Evolutionary conservation across 1,284 basidiomycete species (phyloP).

Genomic region (Cutaneotrichosporon curvatum): DNA sequence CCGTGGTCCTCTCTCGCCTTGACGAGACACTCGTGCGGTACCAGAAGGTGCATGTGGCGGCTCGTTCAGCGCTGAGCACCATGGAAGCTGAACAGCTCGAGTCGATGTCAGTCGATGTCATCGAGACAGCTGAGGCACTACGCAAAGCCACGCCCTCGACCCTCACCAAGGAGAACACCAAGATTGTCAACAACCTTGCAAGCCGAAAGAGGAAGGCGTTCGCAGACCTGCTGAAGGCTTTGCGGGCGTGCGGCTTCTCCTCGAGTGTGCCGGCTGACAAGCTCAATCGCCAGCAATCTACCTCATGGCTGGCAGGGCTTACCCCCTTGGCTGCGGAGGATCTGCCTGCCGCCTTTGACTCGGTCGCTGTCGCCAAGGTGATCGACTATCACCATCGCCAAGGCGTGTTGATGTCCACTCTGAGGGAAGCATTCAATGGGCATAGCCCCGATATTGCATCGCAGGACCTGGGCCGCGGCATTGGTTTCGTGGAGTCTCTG

Average conservation of each 20-base stretch:
- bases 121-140: conserved; percentile 60
- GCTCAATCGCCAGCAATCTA: conserved; percentile 57
- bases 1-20: conserved; percentile 24
- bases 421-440: conserved; percentile 59
- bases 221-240: conserved; percentile 82
- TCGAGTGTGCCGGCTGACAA: conserved; percentile 65
- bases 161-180: conserved; percentile 59
- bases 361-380: conserved; percentile 25
- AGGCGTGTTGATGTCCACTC: conserved; percentile 59
- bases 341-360: conserved; percentile 18
- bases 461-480: conserved; percentile 72
- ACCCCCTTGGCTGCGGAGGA: conserved; percentile 13
- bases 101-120: conserved; percentile 66
- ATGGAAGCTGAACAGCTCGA: conserved; percentile 48
- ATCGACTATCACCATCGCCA: conserved; percentile 70
- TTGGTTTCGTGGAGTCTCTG: conserved; percentile 72
- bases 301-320: conserved; percentile 58
- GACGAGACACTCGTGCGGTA: conserved; percentile 38
- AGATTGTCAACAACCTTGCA: conserved; percentile 68
- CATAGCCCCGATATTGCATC: conserved; percentile 79
- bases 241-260: conserved; percentile 73
- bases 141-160: conserved; percentile 54
- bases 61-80: conserved; percentile 18
- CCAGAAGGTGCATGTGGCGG: conserved; percentile 31
- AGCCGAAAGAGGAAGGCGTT: conserved; percentile 81